Conservation (phyloP, 306 rosid genomes). For the Glycyrrhiza uralensis region DNA sequence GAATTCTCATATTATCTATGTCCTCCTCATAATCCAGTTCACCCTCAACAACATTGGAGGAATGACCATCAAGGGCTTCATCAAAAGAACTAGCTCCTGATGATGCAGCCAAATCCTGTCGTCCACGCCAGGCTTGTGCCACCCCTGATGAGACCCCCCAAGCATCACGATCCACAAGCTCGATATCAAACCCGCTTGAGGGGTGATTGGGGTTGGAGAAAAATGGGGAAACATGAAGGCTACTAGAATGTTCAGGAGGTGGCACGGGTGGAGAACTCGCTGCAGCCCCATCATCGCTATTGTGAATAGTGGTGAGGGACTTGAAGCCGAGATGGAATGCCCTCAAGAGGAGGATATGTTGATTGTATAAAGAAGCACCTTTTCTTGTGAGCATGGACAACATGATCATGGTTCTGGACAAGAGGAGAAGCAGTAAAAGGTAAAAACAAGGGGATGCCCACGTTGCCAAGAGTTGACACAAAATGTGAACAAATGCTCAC, state of each 20-base stretch:
- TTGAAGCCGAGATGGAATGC: conserved; percentile 33
- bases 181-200: conserved; percentile 43
- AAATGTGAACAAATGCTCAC: neutral
- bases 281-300: conserved; percentile 19
- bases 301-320: conserved; percentile 18
- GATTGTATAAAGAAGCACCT: conserved; percentile 24
- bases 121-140: conserved; percentile 58
- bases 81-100: conserved; percentile 20
- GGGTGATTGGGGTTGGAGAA: conserved; percentile 38
- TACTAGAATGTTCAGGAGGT: conserved; percentile 31
- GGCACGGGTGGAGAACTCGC: conserved; percentile 14
- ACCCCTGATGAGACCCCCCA: conserved; percentile 70
- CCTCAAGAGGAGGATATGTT: conserved; percentile 25
- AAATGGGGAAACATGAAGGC: conserved; percentile 49
- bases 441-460: neutral
- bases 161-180: conserved; percentile 66
- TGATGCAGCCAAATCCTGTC: conserved; percentile 15
- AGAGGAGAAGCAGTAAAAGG: neutral
- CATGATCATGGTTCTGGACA: neutral
- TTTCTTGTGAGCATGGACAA: conserved; percentile 35
- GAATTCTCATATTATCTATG: conserved; percentile 71
- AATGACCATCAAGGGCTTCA: conserved; percentile 29
- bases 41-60: conserved; percentile 31
- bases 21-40: conserved; percentile 70
- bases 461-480: neutral